phyloP scores from a whole-genome alignment of 2,329 filamentous ascomycete genomes.

The Colletotrichum acutatum region DNA sequence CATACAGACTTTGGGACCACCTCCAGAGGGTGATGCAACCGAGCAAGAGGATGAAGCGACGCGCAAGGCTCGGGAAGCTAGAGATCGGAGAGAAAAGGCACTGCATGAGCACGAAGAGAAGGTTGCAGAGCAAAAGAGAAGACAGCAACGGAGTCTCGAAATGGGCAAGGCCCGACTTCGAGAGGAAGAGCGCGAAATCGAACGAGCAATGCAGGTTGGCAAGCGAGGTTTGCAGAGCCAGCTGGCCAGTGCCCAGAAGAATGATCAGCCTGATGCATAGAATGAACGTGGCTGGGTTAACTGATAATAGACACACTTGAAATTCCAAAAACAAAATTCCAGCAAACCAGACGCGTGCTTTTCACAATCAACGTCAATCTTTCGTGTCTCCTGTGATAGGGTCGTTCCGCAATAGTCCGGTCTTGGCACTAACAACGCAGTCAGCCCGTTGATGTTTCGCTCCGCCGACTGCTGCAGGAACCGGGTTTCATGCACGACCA shows the following conservation, averaged over 20 bases:
- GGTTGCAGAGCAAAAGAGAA: conserved; percentile 72
- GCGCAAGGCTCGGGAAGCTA: conserved; percentile 60
- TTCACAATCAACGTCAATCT: neutral
- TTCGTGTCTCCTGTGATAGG: neutral
- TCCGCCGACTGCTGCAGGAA: conserved; percentile 31
- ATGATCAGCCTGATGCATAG: conserved; percentile 24
- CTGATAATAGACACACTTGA: neutral
- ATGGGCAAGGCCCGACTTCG: conserved; percentile 70
- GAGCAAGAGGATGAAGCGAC: conserved; percentile 63
- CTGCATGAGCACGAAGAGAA: conserved; percentile 64
- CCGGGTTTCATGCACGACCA: conserved; percentile 27
- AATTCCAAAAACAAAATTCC: neutral
- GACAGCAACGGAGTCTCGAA: conserved; percentile 68
- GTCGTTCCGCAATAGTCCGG: too few relatives aligned
- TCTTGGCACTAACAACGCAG: conserved; percentile 17
- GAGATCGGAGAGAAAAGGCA: conserved; percentile 72
- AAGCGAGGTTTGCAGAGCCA: conserved; percentile 75
- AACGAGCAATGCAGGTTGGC: conserved; percentile 74
- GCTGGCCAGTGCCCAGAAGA: conserved; percentile 49
- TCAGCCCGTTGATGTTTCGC: conserved; percentile 3
- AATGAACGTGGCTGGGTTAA: conserved; percentile 1
- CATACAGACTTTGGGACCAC: conserved; percentile 70
- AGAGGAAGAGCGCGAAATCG: conserved; percentile 75
- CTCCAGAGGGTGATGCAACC: conserved; percentile 52
- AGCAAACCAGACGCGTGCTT: neutral